Evolutionary conservation across 495 filamentous ascomycete species (phyloP).

Genomic region (Hypoxylon intermedium): DNA sequence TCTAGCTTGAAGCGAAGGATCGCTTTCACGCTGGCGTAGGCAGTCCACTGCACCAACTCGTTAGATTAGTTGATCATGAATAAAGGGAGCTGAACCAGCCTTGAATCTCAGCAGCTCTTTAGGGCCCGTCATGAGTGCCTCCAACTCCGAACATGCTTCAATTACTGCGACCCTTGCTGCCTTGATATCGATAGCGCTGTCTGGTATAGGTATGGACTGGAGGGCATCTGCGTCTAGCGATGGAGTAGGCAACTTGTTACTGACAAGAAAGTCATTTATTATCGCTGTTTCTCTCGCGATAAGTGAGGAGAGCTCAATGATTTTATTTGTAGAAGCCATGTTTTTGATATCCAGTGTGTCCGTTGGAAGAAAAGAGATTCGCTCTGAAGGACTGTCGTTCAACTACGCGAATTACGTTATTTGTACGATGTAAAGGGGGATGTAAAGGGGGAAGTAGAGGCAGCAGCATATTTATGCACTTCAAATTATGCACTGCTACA

Average conservation of each 20-base stretch:
- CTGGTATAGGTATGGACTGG: constrained; percentile 20
- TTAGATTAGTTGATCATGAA: background rate
- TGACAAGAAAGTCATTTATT: constrained; percentile 18
- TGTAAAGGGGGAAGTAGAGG: no score
- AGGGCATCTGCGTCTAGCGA: constrained; percentile 24
- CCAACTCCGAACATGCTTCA: constrained; percentile 29
- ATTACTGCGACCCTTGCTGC: constrained; percentile 9
- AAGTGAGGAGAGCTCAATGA: constrained; percentile 21
- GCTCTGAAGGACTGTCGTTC: no score
- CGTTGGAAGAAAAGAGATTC: no score
- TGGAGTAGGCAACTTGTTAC: constrained; percentile 16
- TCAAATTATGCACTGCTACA: no score
- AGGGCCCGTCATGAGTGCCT: constrained; percentile 22
- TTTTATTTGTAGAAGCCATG: constrained; percentile 22
- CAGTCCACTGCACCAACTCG: constrained; percentile 20
- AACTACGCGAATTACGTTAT: no score
- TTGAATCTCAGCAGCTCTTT: constrained; percentile 20
- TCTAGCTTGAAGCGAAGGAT: constrained; percentile 33
- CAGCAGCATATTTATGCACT: no score
- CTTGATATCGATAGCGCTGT: constrained; percentile 9
- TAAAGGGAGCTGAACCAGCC: background rate
- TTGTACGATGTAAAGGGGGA: no score
- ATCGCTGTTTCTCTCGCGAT: constrained; percentile 22
- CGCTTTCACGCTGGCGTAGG: constrained; percentile 29
- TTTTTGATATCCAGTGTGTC: background rate